phyloP scores from a whole-genome alignment of 2,329 filamentous ascomycete genomes.

The Ascocoryne sarcoides region DNA sequence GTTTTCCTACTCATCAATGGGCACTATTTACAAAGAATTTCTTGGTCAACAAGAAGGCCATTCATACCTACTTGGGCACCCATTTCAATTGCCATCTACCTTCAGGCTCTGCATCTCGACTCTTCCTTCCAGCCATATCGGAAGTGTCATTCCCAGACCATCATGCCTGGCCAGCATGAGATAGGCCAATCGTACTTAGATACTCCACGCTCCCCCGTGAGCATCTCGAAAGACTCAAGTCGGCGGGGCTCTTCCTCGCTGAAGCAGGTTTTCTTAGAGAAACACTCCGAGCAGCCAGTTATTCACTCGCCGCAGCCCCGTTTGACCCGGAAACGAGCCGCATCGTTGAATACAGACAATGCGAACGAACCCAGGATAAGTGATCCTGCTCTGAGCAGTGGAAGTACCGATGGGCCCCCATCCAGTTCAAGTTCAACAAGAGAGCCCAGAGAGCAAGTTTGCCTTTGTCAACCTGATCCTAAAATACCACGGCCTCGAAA shows the following conservation, averaged over 20 bases:
- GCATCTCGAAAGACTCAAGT: constrained; percentile 24
- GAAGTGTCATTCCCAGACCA: constrained; percentile 9
- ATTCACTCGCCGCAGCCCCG: constrained; percentile 21
- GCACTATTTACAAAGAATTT: constrained; percentile 26
- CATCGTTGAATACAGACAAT: constrained; percentile 24
- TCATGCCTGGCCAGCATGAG: constrained; percentile 20
- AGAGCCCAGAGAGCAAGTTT: constrained; percentile 45
- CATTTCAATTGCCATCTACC: constrained; percentile 13
- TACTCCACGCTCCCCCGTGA: constrained; percentile 20
- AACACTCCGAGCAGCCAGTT: constrained; percentile 17
- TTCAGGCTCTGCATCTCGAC: constrained; percentile 9
- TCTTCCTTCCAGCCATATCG: constrained; percentile 5
- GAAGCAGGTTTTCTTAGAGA: constrained; percentile 19
- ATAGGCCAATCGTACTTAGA: constrained; percentile 13
- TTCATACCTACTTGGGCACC: constrained; percentile 19
- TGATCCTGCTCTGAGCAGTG: constrained; percentile 24
- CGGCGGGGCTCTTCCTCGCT: constrained; percentile 19
- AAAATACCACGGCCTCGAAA: constrained; percentile 65
- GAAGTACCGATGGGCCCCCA: constrained; percentile 16
- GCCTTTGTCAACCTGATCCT: constrained; percentile 61
- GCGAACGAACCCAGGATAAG: constrained; percentile 23
- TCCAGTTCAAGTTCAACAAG: constrained; percentile 14
- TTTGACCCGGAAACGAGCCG: constrained; percentile 27
- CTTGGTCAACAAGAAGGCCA: constrained; percentile 25
- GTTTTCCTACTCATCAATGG: constrained; percentile 26